A percentile compares a stretch with the other conserved stretches of the same genome.
These are phyloP conservation scores for Miscanthus sacchariflorus DNA, from an alignment of 202 grass and related monocot genomes.

Conservation along the genomic window DNA sequence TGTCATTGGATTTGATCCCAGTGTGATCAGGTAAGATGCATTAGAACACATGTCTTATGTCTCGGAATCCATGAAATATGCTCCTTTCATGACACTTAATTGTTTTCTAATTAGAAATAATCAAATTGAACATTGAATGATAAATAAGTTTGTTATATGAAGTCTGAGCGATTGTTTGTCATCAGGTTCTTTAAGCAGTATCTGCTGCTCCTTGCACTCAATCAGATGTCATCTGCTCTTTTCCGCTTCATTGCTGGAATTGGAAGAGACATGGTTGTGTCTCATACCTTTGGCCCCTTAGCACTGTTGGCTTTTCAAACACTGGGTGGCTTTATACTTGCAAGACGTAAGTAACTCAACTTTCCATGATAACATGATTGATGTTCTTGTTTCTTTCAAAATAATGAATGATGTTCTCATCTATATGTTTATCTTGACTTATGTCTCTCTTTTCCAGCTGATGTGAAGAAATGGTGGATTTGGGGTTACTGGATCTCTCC, in stretches of 20 bases:
- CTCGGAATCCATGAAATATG: conserved; percentile 5
- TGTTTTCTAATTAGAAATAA: conserved; percentile 22
- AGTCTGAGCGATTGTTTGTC: conserved; percentile 35
- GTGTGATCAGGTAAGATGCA: conserved; percentile 67
- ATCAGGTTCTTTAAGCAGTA: conserved; percentile 96
- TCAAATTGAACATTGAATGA: conserved; percentile 18
- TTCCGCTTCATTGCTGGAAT: conserved; percentile 87
- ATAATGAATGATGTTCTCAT: not conserved
- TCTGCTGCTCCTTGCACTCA: conserved; percentile 77
- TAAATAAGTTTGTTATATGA: conserved; percentile 32
- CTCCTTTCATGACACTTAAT: not conserved
- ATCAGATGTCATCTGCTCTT: conserved; percentile 85
- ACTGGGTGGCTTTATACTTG: conserved; percentile 87
- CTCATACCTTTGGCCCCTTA: conserved; percentile 90
- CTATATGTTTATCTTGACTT: conserved; percentile 41
- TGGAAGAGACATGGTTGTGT: conserved; percentile 87
- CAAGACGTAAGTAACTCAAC: conserved; percentile 69
- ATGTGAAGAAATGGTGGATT: conserved; percentile 98
- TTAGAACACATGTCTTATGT: conserved; percentile 12
- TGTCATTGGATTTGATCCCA: conserved; percentile 92
- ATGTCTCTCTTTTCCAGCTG: conserved; percentile 54
- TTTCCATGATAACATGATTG: not conserved
- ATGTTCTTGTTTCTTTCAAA: not conserved
- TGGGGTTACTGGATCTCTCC: conserved; percentile 99
- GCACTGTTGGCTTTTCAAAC: conserved; percentile 61